These are phyloP conservation scores for Mangifera indica DNA, from an alignment of 345 rosid genomes.

Conservation along the genomic window DNA sequence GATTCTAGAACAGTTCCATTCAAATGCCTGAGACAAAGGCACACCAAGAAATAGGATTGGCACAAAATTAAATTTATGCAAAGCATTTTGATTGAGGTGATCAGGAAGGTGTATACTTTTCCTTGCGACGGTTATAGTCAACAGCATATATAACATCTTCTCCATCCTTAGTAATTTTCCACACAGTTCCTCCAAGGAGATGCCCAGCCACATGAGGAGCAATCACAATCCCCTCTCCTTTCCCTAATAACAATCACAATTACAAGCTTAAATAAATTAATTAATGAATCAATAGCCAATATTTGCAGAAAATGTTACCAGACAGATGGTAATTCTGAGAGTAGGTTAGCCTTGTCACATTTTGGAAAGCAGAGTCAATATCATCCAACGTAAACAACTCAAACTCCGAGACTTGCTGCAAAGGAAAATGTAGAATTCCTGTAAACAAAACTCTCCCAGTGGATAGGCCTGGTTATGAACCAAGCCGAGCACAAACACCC, in stretches of 20 bases:
- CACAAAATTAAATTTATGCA: neutral
- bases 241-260: conserved; percentile 42
- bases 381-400: conserved; percentile 90
- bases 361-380: conserved; percentile 88
- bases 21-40: conserved; percentile 70
- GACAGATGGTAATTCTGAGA: conserved; percentile 85
- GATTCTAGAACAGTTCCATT: conserved; percentile 94
- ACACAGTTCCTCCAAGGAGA: conserved; percentile 88
- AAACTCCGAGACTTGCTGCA: conserved; percentile 94
- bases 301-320: conserved; percentile 45
- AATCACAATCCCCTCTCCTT: conserved; percentile 96
- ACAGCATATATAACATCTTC: conserved; percentile 98
- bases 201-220: conserved; percentile 97
- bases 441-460: neutral
- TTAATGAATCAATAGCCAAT: neutral
- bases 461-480: too few relatives aligned
- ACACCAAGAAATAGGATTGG: conserved; percentile 6
- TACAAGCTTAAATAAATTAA: neutral
- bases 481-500: too few relatives aligned
- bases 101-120: conserved; percentile 49
- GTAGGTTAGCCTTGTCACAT: conserved; percentile 77
- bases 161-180: conserved; percentile 98
- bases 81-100: conserved; percentile 17
- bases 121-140: conserved; percentile 94
- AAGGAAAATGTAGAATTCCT: neutral